Evolutionary conservation across 169 alveolate genomes (phyloP).

Genomic region (Cryptosporidium meleagridis): DNA sequence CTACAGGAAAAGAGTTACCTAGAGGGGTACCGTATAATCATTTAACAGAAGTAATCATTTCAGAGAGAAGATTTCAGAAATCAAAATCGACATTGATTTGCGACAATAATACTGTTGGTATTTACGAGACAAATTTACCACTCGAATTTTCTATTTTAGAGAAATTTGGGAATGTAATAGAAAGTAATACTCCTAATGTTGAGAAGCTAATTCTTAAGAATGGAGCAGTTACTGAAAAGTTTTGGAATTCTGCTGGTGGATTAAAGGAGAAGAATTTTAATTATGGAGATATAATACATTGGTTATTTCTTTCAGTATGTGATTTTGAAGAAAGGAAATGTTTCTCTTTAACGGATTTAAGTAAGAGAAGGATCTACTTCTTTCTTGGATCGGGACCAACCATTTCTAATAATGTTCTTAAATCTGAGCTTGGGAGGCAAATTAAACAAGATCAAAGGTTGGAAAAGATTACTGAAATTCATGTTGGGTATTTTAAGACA

Average conservation of each 20-base stretch:
- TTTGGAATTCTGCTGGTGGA: conserved; percentile 14
- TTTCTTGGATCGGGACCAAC: conserved; percentile 2
- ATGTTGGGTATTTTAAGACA: conserved; percentile 10
- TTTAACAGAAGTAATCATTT: conserved; percentile 48
- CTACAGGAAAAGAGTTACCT: conserved; percentile 58
- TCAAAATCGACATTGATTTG: conserved; percentile 55
- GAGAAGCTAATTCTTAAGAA: conserved; percentile 8
- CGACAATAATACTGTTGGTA: conserved; percentile 56
- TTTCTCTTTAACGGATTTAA: conserved; percentile 8
- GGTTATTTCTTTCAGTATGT: conserved; percentile 35
- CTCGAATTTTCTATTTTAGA: conserved; percentile 51
- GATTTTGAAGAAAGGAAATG: conserved; percentile 64
- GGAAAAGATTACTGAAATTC: background rate
- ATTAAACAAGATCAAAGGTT: background rate
- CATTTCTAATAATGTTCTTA: background rate
- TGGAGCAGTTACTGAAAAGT: conserved; percentile 36
- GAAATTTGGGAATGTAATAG: conserved; percentile 46
- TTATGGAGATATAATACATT: conserved; percentile 31
- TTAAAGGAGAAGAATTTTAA: background rate
- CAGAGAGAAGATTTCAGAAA: conserved; percentile 43
- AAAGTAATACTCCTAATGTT: conserved; percentile 53
- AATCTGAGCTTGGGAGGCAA: background rate
- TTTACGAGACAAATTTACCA: conserved; percentile 66
- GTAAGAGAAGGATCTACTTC: background rate
- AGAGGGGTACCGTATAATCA: conserved; percentile 65